Evolutionary conservation across 768 basidiomycete species (phyloP), one percentile per base, ranked within the genome.

Genomic region (Crassisporium funariophilum): DNA sequence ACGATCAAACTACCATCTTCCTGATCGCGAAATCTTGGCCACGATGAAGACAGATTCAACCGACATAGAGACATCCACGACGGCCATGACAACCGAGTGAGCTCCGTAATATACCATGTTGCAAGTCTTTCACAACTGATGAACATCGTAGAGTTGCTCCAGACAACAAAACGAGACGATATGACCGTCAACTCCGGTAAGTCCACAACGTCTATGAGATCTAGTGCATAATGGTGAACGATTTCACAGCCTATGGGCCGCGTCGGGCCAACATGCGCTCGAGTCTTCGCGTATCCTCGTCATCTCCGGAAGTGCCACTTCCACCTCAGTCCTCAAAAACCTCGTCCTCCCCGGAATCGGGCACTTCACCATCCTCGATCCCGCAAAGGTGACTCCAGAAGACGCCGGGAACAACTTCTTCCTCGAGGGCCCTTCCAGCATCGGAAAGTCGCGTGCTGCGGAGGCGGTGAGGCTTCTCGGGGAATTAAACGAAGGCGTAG

Each of bases 321-420:
- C 89, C 2, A 91, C 93, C 23, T 86, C 91, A 38, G 82, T 91
- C 55, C 77, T 99, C 46, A 98, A 99, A 77, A 98, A 98, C 62
- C 85, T 98, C 50, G 93, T 98, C 29, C 81, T 98, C 6, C 97
- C 97, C 2, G 95, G 95, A 6, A 83, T 98, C 54, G 92, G 95
- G n/a, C 83, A 89, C 61, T 98, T 97, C 64, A 95, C 95, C 38
- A 81, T 98, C 63, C 80, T 97, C 49, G 93, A 95, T 60, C 68
- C 78, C 17, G 62, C 67, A 2, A 44, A 64, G 29, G 85, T 86
- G 21, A 75, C 83, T 0, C 75, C 82, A 1, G 79, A 83, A 46
- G 95, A 98, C 57, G 84, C 92, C 0, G 94, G 94, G 0, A 91
- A 93, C 74, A 98, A 98, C 72, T 99, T 99, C 73, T 99, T 98